Evolutionary conservation across 768 basidiomycete genomes (phyloP), one percentile per base, ranked within the genome.

Genomic region (Boletales sp.): DNA sequence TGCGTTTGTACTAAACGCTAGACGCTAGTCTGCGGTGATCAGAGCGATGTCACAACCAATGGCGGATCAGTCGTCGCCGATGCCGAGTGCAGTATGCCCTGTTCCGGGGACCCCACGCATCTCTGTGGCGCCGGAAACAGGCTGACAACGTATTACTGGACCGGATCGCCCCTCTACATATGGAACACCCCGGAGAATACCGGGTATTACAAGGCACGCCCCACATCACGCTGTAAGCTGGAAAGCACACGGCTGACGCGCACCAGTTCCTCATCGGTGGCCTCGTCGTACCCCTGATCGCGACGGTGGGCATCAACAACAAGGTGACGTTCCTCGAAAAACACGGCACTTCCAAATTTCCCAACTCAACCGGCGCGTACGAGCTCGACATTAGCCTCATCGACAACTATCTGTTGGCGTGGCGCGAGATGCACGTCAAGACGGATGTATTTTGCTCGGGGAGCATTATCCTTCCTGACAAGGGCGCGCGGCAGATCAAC

Each of bases 321-420:
- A 91, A 90, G 61, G 83, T 90, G 42, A 78, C 82, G 1, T 87
- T 90, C 70, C 71, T 91, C 7, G 88, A 91, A 66, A 91, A 90
- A 63, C 68, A 48, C 4, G 85, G 86, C 10, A 88, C 87, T 19
- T 75, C 75, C 49, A 78, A 79, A 32, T 81, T 73, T 49, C 50
- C 61, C 4, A 88, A 88, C 64, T 76, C 83, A 4, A 88, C 89
- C 14, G 88, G 87, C 10, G 87, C 86, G 1, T 90, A 88, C 54
- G 89, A 91, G 55, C 72, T 91, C 21, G 88, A 90, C 58, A 64
- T 83, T 35, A 81, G 74, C 31, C 70, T 90, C 31, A 73, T 72
- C 0, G 53, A 72, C 51, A 68, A 75, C 31, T 72, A 71, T 48
- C 8, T 35, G 19, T 53, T 65, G 48, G 79, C 86, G 8, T 91